Conservation (phyloP, 108 stramenopile genomes). For the Schizochytrium sp. region DNA sequence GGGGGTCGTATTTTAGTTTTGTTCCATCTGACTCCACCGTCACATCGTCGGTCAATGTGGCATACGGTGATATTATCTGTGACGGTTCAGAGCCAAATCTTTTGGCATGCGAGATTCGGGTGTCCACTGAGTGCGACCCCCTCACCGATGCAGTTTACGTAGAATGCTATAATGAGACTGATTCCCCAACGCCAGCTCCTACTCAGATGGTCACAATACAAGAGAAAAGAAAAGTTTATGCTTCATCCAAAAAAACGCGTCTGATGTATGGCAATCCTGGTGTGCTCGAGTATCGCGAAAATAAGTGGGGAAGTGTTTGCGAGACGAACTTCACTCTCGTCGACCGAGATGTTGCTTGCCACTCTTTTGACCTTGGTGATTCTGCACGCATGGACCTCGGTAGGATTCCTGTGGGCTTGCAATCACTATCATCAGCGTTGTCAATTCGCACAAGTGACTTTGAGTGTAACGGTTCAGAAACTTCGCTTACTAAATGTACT, state of each 20-base stretch:
- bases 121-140: background rate
- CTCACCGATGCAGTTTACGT: background rate
- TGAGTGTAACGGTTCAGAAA: background rate
- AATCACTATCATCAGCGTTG: background rate
- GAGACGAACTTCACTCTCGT: background rate
- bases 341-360: background rate
- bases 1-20: too few relatives aligned
- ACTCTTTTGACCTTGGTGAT: background rate
- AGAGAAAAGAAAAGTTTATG: background rate
- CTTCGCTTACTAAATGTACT: background rate
- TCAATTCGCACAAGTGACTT: background rate
- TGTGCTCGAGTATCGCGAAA: background rate
- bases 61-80: too few relatives aligned
- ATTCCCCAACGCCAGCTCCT: background rate
- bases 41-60: too few relatives aligned
- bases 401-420: background rate
- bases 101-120: too few relatives aligned
- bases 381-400: background rate
- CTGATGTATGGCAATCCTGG: conserved; percentile 5
- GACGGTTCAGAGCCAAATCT: too few relatives aligned
- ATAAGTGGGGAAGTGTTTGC: background rate
- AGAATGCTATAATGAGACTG: background rate
- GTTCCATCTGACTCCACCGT: too few relatives aligned
- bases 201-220: background rate
- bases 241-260: background rate